Conservation (phyloP, 352 stramenopile species). For the Phytophthora meadii region DNA sequence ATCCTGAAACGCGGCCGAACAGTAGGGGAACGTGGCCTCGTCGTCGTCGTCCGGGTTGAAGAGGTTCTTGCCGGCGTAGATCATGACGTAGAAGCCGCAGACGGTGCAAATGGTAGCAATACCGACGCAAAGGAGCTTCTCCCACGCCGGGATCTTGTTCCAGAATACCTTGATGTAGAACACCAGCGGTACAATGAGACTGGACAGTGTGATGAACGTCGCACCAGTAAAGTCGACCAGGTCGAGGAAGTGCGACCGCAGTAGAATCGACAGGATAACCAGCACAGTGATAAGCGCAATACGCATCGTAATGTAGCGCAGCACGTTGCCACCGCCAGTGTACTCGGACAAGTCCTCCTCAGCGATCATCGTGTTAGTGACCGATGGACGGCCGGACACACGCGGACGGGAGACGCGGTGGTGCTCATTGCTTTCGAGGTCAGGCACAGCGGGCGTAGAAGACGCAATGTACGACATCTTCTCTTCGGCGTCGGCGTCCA, state of each 20-base stretch:
- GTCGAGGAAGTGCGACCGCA: constrained; percentile 54
- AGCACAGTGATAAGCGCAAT: constrained; percentile 45
- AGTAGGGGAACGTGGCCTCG: constrained; percentile 59
- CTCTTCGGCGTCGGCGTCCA: constrained; percentile 21
- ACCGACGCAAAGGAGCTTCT: constrained; percentile 42
- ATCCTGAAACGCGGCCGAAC: constrained; percentile 49
- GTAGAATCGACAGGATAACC: constrained; percentile 44
- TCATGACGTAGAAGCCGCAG: constrained; percentile 48
- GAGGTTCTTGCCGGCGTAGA: constrained; percentile 42
- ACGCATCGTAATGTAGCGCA: constrained; percentile 45
- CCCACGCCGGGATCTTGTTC: constrained; percentile 47
- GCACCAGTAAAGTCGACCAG: constrained; percentile 59
- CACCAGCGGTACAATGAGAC: constrained; percentile 49
- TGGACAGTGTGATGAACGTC: constrained; percentile 12
- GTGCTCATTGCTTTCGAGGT: constrained; percentile 37
- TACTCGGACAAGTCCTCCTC: constrained; percentile 50
- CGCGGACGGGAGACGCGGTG: constrained; percentile 6
- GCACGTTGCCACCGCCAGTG: constrained; percentile 35
- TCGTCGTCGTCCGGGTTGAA: constrained; percentile 28
- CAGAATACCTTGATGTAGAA: constrained; percentile 65
- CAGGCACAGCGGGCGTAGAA: constrained; percentile 21
- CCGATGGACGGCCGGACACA: constrained; percentile 9
- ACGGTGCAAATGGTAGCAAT: constrained; percentile 38
- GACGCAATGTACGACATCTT: constrained; percentile 39
- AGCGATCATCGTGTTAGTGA: constrained; percentile 20